Base-by-base conservation (phyloP, 2,329 filamentous ascomycete genomes). In the Cladosporium sp. region DNA sequence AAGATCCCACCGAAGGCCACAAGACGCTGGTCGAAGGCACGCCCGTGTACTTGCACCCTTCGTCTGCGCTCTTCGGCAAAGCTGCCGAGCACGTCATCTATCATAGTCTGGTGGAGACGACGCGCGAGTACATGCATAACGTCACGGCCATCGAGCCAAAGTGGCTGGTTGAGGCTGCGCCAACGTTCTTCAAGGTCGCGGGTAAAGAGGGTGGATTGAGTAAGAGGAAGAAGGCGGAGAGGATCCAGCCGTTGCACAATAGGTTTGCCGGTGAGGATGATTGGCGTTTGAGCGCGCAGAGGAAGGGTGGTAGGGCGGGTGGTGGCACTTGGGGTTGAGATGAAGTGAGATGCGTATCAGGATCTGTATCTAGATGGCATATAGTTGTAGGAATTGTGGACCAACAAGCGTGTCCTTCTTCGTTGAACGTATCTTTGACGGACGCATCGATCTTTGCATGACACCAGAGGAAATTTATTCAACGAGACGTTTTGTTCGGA, bases 151-250 rank as follows among this genome's bases (percentile, higher is more conserved):
- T 99, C 68, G 94, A 99, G 76, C 93, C 94, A 8, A 96, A 96
- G 73, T 88, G 85, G 85, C 83, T 99, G 20, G 92, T 97, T 1
- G 92, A 97, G 69, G 93, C 92, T 12, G 94, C 95, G n/a, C 94
- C 95, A 9, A 97, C 92, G 0, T 99, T 97, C 79, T 99, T 97
- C 85, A 96, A 96, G 82, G 91, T 97, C 4, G 93, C 94, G 17
- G 87, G 90, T 0, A 93, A 88, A 37, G 91, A 97, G 71, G 82
- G 85, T 58, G 65, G 64, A 55, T 75, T 99, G 69, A 93, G 88
- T 64, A 97, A 96, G 82, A 80, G 94, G 69, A 94, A 95, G 84
- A 88, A 90, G 80, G 90, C 90, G 0, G 94, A 99, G 81, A 83
- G 93, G 59, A 97, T 99, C 58, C 90, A 96, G 79, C 94, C 94